Conservation (phyloP, 1,139 yeast genomes). For the Oligophagozyma castellii region DNA sequence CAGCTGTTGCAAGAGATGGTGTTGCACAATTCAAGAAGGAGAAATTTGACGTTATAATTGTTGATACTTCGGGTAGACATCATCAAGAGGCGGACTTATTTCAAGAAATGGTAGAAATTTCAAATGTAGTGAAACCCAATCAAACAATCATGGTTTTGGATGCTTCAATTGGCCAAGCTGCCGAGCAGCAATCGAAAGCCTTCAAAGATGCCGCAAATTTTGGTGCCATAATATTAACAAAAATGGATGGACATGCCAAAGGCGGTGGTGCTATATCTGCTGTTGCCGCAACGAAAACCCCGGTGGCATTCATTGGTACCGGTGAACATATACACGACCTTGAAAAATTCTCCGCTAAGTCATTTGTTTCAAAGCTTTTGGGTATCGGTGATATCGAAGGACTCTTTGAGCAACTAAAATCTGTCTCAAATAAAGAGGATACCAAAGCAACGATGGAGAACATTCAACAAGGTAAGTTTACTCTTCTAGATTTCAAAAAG, state of each 20-base stretch:
- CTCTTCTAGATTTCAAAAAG: slow-evolving; percentile 80
- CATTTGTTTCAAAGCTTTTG: slow-evolving; percentile 74
- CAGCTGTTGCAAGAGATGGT: slow-evolving; percentile 81
- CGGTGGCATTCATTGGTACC: slow-evolving; percentile 94
- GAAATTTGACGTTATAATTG: slow-evolving; percentile 84
- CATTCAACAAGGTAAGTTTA: slow-evolving; percentile 88
- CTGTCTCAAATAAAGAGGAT: slow-evolving; percentile 58
- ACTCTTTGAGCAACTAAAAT: slow-evolving; percentile 83
- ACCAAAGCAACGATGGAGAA: slow-evolving; percentile 89
- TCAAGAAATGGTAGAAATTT: slow-evolving; percentile 88
- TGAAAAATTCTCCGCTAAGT: slow-evolving; percentile 81
- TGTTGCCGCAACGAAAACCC: slow-evolving; percentile 92
- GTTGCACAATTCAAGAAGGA: slow-evolving; percentile 84
- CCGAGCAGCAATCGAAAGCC: slow-evolving; percentile 87
- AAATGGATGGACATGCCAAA: slow-evolving; percentile 98
- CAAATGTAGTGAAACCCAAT: slow-evolving; percentile 72
- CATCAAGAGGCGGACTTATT: slow-evolving; percentile 87
- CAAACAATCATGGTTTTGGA: slow-evolving; percentile 97
- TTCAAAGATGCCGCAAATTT: slow-evolving; percentile 87
- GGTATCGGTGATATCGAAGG: slow-evolving; percentile 96
- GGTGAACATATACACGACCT: slow-evolving; percentile 95
- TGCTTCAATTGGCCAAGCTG: slow-evolving; percentile 97
- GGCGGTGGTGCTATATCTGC: slow-evolving; percentile 99
- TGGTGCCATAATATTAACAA: slow-evolving; percentile 90
- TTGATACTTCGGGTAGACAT: slow-evolving; percentile 97